Evolutionary conservation across 805 yeast genomes (phyloP), one percentile per base, ranked within the genome.

Genomic region (Ogataea pini): DNA sequence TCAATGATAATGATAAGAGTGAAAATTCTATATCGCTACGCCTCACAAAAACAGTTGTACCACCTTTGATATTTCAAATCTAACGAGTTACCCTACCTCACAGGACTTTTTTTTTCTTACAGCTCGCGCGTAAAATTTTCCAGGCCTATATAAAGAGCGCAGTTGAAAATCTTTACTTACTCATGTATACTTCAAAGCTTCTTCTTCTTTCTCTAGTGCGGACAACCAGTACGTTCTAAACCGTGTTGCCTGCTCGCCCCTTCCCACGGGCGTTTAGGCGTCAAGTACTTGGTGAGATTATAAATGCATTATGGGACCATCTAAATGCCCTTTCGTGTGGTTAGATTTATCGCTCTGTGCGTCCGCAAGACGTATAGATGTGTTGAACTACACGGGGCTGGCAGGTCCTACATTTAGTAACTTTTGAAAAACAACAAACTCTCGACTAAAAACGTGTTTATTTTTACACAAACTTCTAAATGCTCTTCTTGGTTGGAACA

Each of bases 241-340:
- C 83, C 88, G 88, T 82, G 88, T 82, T 82, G 86, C 85, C 79
- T 79, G 68, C 60, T 71, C 66, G 66, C 63, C 64, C 62, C 58
- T 53, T 58, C 52, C 52, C 36, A 67, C 69, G 69, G 71, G 60
- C 64, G 65, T 66, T 61, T 65, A 77, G 75, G 86, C 81, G 86
- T 82, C 87, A 76, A 76, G 86, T 80, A 79, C 77, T 72, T 73
- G 86, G 86, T 74, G 82, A 82, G 86, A 82, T 58, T 51, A 69
- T 73, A 56, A 51, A 52, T 56, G 60, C 67, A 56, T 56, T 63
- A 27, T 54, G 61, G 74, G 82, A 71, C 75, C 85, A 77, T 82
- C 88, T 82, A 75, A 82, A 70, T 67, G 86, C 86, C 77, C 85
- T 76, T 76, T 78, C 76, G 75, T 69, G 67, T 63, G 66, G 57